Evolutionary conservation across 768 basidiomycete genomes (phyloP), one percentile per base, ranked within the genome.

Genomic region (Termitomyces sp.): DNA sequence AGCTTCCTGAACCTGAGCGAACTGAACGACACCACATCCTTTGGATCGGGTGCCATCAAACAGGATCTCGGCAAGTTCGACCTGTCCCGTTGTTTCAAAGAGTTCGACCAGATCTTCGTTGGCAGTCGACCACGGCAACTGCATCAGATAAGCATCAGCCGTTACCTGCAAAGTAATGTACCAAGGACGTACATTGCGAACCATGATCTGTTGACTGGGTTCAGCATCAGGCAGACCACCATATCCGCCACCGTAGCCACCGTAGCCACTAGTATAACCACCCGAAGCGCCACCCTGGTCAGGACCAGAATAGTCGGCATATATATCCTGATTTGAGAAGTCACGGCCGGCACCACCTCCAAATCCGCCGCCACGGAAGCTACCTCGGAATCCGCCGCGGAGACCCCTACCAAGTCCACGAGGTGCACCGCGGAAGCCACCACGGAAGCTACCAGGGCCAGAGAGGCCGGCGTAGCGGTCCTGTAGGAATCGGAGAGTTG

Each of bases 111-210:
- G 76, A 70, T 99, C 96, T 70, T 99, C 96, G 70, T 99, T 98
- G 7, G 96, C 94, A 46, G 96, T 99, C 10, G 96, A 98, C 95
- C 95, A 99, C 1, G 96, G 96, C 18, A 99, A 74, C 96, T 98
- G 62, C 9, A 53, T 4, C 49, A 24, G 35, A 13, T 40, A 56
- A 12, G n/a, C 16, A 22, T 57, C 48, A 38, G 24, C 13, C 22
- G n/a, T 16, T 5, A 43, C 18, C 44, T 38, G 18, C 1, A 33
- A 6, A 22, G 14, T 36, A 28, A 50, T 16, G n/a, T 33, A 58
- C 30, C 26, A 47, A 13, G n/a, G 14, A 87, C 96, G 72, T 71
- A 97, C 96, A 71, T 99, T 99, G 73, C 93, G 88, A 65, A 98
- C 95, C 85, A 96, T 91, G 68, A 99, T 98, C 76, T 99, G 96